A percentile compares a stretch with the other conserved stretches of the same genome.
These are phyloP conservation scores for Ogataea methanolica DNA, from an alignment of 805 yeast species.

Conservation along the genomic window DNA sequence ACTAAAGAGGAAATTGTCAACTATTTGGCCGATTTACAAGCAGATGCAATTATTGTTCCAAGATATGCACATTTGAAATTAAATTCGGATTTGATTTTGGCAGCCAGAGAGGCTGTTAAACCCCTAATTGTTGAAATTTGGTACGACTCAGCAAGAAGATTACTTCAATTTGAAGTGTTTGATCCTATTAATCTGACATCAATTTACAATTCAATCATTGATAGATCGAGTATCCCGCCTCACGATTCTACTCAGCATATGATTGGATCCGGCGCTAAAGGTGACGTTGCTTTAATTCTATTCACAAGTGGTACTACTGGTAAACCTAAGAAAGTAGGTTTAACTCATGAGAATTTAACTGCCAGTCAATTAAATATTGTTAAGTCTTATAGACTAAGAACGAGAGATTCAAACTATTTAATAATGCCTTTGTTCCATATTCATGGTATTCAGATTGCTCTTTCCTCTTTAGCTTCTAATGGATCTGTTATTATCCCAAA, in stretches of 20 bases:
- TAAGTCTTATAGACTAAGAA: conserved; percentile 48
- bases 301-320: conserved; percentile 80
- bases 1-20: conserved; percentile 59
- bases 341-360: conserved; percentile 59
- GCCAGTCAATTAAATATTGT: conserved; percentile 56
- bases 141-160: conserved; percentile 36
- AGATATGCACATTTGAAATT: conserved; percentile 37
- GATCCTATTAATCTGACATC: conserved; percentile 9
- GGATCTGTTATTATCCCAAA: conserved; percentile 62
- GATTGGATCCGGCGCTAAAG: conserved; percentile 11
- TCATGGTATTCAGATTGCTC: conserved; percentile 65
- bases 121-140: conserved; percentile 55
- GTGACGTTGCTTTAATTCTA: conserved; percentile 58
- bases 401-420: conserved; percentile 50
- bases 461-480: conserved; percentile 56
- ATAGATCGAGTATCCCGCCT: conserved; percentile 12
- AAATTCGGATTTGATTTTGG: conserved; percentile 27
- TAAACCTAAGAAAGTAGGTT: conserved; percentile 70
- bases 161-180: conserved; percentile 37
- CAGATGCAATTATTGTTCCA: conserved; percentile 56
- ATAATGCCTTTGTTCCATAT: conserved; percentile 81
- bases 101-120: conserved; percentile 32
- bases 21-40: conserved; percentile 55
- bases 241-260: conserved; percentile 4
- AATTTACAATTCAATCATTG: conserved; percentile 16